Conservation (phyloP, 768 basidiomycete species). For the Phylloporus rhodoxanthus region DNA sequence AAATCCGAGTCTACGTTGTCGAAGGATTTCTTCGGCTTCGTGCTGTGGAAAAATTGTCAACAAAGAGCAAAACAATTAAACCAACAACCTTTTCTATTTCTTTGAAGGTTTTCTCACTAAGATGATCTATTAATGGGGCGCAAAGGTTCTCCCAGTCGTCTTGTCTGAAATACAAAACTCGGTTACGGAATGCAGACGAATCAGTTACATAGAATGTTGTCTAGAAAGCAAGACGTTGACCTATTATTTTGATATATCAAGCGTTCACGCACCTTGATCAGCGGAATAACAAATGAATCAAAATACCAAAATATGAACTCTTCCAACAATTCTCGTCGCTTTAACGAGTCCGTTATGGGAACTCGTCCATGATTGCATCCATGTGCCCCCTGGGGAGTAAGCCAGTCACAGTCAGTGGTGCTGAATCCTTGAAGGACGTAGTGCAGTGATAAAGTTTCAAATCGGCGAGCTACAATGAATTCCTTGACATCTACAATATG, state of each 20-base stretch:
- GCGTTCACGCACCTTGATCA: slow-evolving; percentile 58
- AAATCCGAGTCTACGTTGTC: slow-evolving; percentile 71
- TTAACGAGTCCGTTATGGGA: slow-evolving; percentile 61
- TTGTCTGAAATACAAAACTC: slow-evolving; percentile 86
- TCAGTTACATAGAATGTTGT: slow-evolving; percentile 94
- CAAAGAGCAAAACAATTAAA: background rate
- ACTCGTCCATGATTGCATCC: slow-evolving; percentile 43
- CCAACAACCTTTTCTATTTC: slow-evolving; percentile 56
- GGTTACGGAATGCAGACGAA: slow-evolving; percentile 76
- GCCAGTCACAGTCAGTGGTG: slow-evolving; percentile 75
- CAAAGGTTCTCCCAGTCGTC: slow-evolving; percentile 90
- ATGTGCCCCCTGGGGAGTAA: slow-evolving; percentile 40
- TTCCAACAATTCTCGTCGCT: slow-evolving; percentile 74
- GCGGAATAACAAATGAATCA: slow-evolving; percentile 72
- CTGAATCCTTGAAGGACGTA: slow-evolving; percentile 69
- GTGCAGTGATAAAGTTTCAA: slow-evolving; percentile 76
- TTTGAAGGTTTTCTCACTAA: slow-evolving; percentile 65
- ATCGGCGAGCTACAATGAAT: slow-evolving; percentile 74
- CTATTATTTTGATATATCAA: background rate
- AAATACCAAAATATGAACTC: slow-evolving; percentile 96
- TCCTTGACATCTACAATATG: slow-evolving; percentile 53
- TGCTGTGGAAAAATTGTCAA: slow-evolving; percentile 34
- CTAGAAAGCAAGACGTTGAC: slow-evolving; percentile 34
- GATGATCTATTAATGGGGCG: slow-evolving; percentile 69
- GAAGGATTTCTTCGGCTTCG: slow-evolving; percentile 60